Conservation (phyloP, 2,329 filamentous ascomycete species). For the Stagonosporopsis chrysanthemi region DNA sequence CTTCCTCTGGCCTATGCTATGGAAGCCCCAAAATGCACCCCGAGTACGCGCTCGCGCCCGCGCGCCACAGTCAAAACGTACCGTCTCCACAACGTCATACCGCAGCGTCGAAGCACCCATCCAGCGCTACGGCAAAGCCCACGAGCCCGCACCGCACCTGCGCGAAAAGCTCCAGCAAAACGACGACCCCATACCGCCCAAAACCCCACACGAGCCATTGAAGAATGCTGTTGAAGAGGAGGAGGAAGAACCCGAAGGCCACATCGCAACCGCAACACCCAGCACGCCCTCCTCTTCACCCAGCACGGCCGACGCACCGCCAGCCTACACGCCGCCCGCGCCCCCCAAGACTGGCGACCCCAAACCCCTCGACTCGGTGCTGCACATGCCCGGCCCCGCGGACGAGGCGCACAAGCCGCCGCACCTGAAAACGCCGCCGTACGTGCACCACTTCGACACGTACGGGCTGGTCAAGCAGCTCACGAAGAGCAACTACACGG, state of each 20-base stretch:
- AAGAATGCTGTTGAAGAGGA: conserved; percentile 33
- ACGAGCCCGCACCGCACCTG: conserved; percentile 54
- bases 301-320: conserved; percentile 22
- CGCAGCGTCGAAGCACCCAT: conserved; percentile 39
- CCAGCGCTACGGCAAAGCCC: conserved; percentile 58
- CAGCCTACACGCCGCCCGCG: conserved; percentile 27
- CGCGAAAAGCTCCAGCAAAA: conserved; percentile 22
- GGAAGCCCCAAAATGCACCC: conserved; percentile 39
- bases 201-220: conserved; percentile 20
- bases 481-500: conserved; percentile 72
- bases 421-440: conserved; percentile 75
- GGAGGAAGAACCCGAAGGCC: conserved; percentile 27
- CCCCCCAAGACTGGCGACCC: conserved; percentile 34
- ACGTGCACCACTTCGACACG: conserved; percentile 96
- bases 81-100: conserved; percentile 33
- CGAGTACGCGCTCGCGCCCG: conserved; percentile 33
- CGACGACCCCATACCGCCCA: conserved; percentile 6
- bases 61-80: conserved; percentile 19
- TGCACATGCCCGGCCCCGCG: conserved; percentile 51
- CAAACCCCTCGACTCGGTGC: conserved; percentile 51
- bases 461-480: conserved; percentile 88
- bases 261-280: conserved; percentile 26
- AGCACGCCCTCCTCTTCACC: conserved; percentile 22
- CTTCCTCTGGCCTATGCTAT: conserved; percentile 58
- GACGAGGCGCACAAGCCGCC: conserved; percentile 62